Conservation (phyloP, 1,284 basidiomycete genomes). For the Coniferiporia weirii region DNA sequence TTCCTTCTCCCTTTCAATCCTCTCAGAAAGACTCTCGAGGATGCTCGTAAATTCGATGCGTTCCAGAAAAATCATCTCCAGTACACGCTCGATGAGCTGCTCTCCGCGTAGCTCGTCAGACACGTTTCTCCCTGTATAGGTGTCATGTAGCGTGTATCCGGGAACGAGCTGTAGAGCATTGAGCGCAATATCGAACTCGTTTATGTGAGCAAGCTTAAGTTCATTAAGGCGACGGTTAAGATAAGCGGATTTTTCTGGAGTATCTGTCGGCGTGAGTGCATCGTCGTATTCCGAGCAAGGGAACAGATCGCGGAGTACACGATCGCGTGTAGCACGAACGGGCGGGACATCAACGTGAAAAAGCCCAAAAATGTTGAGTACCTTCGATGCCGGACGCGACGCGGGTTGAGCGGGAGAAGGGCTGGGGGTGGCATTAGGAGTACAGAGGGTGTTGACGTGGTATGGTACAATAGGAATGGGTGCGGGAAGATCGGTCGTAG, state of each 20-base stretch:
- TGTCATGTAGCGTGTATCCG: conserved; percentile 10
- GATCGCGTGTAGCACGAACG: conserved; percentile 10
- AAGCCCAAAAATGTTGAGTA: conserved; percentile 15
- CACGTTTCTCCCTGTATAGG: neutral
- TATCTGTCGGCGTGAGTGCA: conserved; percentile 1
- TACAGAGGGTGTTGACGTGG: neutral
- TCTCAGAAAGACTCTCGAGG: neutral
- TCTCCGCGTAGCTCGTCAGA: neutral
- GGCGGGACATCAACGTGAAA: conserved; percentile 12
- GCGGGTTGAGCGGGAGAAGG: conserved; percentile 2
- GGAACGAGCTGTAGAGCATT: neutral
- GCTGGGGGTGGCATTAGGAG: neutral
- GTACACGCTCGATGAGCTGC: conserved; percentile 37
- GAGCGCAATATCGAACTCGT: neutral
- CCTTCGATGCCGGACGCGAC: neutral
- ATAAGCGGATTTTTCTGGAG: neutral
- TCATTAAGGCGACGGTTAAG: neutral
- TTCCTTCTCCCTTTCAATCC: neutral
- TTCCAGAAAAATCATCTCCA: conserved; percentile 49
- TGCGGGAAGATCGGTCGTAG: neutral
- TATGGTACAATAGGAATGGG: conserved; percentile 3
- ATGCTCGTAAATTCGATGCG: conserved; percentile 7
- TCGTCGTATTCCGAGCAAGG: neutral
- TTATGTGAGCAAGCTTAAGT: neutral
- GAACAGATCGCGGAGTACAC: conserved; percentile 8